Evolutionary conservation across 441 rosid species (phyloP).

Genomic region (Oxalis stricta): DNA sequence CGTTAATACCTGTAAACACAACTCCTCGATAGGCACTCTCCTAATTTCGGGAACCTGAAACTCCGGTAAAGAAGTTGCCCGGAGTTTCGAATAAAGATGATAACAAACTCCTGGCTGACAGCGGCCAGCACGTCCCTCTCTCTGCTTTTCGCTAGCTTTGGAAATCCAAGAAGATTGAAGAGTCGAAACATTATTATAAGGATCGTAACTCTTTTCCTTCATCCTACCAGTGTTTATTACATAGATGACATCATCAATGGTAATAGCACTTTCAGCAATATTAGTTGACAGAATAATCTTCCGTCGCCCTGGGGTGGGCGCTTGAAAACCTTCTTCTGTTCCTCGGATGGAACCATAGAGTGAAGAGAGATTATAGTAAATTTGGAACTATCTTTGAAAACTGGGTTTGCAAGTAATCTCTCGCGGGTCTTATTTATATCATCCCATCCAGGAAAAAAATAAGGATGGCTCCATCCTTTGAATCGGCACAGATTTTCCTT

Average conservation of each 20-base stretch:
- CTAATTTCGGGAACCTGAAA: conserved; percentile 85
- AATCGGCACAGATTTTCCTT: conserved; percentile 59
- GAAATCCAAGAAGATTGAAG: conserved; percentile 94
- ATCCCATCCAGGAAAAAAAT: conserved; percentile 98
- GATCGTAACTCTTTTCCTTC: conserved; percentile 97
- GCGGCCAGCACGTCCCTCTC: conserved; percentile 98
- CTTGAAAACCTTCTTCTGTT: conserved; percentile 74
- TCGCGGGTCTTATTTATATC: conserved; percentile 58
- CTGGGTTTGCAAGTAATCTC: conserved; percentile 40
- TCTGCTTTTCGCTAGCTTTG: conserved; percentile 90
- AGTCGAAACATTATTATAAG: conserved; percentile 78
- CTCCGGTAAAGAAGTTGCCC: conserved; percentile 75
- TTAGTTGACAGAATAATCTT: conserved; percentile 85
- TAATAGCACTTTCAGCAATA: conserved; percentile 89
- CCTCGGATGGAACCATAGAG: conserved; percentile 82
- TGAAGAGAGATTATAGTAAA: conserved; percentile 69
- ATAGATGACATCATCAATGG: conserved; percentile 94
- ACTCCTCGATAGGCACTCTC: conserved; percentile 91
- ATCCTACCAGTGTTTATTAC: conserved; percentile 95
- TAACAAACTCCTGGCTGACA: conserved; percentile 94
- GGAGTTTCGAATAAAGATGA: conserved; percentile 73
- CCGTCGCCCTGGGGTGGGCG: conserved; percentile 80
- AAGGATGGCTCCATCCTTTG: conserved; percentile 79
- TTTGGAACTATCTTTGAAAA: conserved; percentile 45
- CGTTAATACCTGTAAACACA: conserved; percentile 72